Evolutionary conservation across 2,329 filamentous ascomycete genomes (phyloP), one percentile per base, ranked within the genome.

Genomic region (Fusarium coicis): DNA sequence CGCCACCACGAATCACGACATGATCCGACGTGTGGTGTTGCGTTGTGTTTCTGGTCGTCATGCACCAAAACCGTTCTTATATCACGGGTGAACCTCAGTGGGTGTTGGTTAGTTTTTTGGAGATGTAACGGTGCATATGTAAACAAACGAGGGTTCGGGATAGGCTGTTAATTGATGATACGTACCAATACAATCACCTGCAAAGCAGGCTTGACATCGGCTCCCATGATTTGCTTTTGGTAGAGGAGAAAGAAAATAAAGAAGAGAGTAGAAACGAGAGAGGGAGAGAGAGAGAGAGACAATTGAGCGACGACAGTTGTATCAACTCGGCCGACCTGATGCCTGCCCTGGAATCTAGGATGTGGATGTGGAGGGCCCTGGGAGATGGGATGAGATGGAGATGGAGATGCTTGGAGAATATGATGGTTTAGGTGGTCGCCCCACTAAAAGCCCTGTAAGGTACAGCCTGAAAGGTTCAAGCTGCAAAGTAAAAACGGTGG

Each of bases 141-240:
- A 70, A 72, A 64, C 68, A 69, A 55, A 73, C 43, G 32, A 58
- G 34, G 30, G 23, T 49, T 28, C 46, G 40, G 32, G 30, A 46
- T 50, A 49, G 26, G 26, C 12, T 62, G 68, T 63, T 43, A 57
- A 36, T 28, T 28, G 55, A 36, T n/a, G 26, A 43, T 59, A 87
- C 91, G 85, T 85, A 94, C 92, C 85, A 94, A 82, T 66, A 94
- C 86, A 83, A 94, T 93, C 52, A 94, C 90, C 83, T 94, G 92
- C 83, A 94, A 83, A 44, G 89, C 89, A 80, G 89, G 87, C 63
- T 80, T 72, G 56, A 73, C 65, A 50, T 76, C 76, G 53, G 70
- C 73, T 77, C 75, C 77, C 65, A 76, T 78, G 54, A 55, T 54
- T 61, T 58, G 26, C 36, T 10, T 57, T 47, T n/a, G 36, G 30